Conservation (phyloP, 192 early-diverging fungal species). For the Chytriomyces sp. region DNA sequence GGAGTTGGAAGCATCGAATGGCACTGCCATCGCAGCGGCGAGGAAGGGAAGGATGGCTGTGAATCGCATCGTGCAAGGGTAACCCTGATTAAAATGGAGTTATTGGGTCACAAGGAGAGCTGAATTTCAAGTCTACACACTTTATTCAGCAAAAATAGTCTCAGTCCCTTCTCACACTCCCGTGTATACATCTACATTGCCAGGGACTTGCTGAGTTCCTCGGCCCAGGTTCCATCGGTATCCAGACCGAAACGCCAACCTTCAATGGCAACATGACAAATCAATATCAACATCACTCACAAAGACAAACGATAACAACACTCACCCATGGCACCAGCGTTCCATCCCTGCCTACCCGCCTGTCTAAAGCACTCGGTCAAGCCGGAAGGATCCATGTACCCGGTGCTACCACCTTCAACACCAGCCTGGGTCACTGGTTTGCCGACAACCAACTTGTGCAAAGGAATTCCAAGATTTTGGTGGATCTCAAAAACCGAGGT, state of each 20-base stretch:
- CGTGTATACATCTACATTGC: background rate
- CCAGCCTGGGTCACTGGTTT: slow-evolving; percentile 3
- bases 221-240: slow-evolving; percentile 3
- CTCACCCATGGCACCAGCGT: slow-evolving; percentile 16
- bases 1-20: too few relatives aligned
- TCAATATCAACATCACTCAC: background rate
- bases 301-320: background rate
- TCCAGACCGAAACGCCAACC: slow-evolving; percentile 11
- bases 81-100: too few relatives aligned
- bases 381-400: background rate
- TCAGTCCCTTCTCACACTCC: too few relatives aligned
- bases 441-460: slow-evolving; percentile 18
- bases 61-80: too few relatives aligned
- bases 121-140: too few relatives aligned
- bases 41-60: too few relatives aligned
- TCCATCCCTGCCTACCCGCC: slow-evolving; percentile 14
- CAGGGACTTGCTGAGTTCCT: background rate
- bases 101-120: too few relatives aligned
- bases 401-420: background rate
- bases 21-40: too few relatives aligned
- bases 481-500: slow-evolving; percentile 10
- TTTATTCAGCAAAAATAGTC: too few relatives aligned
- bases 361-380: background rate
- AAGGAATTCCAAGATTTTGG: background rate
- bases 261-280: background rate